These are phyloP conservation scores for Ophiocordyceps camponoti-saundersi DNA, from an alignment of 2,329 filamentous ascomycete species.

Conservation along the genomic window DNA sequence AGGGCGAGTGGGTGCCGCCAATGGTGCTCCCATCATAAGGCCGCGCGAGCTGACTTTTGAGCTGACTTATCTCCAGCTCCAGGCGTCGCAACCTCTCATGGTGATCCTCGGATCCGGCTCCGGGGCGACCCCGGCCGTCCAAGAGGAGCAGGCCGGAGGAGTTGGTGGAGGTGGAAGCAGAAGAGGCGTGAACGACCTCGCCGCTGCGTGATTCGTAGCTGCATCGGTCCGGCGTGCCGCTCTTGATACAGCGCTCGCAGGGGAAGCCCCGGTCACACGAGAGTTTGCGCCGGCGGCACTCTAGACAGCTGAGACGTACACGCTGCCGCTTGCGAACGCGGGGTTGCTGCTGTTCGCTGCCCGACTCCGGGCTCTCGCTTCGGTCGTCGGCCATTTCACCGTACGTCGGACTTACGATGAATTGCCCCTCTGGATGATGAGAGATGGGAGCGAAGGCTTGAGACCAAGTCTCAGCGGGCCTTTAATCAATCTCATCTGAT, in stretches of 20 bases:
- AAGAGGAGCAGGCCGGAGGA: too few species aligned
- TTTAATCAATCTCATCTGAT: conserved; percentile 25
- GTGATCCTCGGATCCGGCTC: conserved; percentile 17
- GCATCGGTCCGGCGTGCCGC: conserved; percentile 41
- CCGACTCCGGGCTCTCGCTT: conserved; percentile 22
- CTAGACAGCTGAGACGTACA: conserved; percentile 40
- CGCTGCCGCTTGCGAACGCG: conserved; percentile 37
- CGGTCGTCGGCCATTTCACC: conserved; percentile 8
- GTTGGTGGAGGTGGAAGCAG: conserved; percentile 7
- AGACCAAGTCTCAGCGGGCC: conserved; percentile 5
- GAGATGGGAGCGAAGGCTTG: neutral
- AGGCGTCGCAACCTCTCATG: conserved; percentile 41
- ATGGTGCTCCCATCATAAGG: conserved; percentile 34
- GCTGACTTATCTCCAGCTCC: conserved; percentile 40
- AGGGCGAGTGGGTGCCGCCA: conserved; percentile 25
- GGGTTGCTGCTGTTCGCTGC: conserved; percentile 12
- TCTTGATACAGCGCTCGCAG: conserved; percentile 45
- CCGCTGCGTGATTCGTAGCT: conserved; percentile 40
- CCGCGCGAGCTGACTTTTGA: conserved; percentile 33
- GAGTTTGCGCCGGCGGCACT: conserved; percentile 42
- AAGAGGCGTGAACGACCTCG: conserved; percentile 29
- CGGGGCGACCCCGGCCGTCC: too few species aligned
- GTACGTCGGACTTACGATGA: conserved; percentile 16
- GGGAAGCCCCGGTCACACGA: conserved; percentile 45
- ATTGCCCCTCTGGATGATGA: conserved; percentile 1